Evolutionary conservation across 2,329 filamentous ascomycete genomes (phyloP), one percentile per base, ranked within the genome.

Genomic region (Alternaria hordeiaustralica): DNA sequence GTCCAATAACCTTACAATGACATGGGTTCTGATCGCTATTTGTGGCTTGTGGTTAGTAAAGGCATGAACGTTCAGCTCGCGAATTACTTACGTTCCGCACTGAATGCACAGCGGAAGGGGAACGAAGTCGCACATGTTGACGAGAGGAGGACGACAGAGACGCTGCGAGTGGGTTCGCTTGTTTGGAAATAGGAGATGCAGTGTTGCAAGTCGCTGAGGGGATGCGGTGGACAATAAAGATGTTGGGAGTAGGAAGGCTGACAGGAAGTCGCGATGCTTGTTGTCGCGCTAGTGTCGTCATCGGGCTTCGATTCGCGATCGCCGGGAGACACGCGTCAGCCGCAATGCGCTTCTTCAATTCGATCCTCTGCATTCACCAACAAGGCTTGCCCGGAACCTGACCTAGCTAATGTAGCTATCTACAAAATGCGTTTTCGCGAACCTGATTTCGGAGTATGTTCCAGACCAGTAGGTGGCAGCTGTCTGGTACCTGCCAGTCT

Each of bases 1-100:
- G 86, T 2, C 86, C 85, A 26, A 88, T 81, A 9, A 87, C 80
- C 72, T 87, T 88, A 71, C 85, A 87, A 65, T 83, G 84, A 60
- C 86, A 88, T 4, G 86, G 86, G 59, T 87, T 88, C 69, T 87
- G 84, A 63, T 87, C 81, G 9, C 85, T 87, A 49, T 41, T 41
- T 21, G 13, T 6, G 28, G 20, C 4, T 77, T 44, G 9, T 12
- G 21, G 23, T 75, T 44, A 76, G 65, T 21, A 57, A 60, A 49
- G 36, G 44, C 41, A 6, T 26, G 5, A 11, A 23, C 25, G 5
- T 41, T 21, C 5, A n/a, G 49, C 6, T 18, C 28, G 15, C 49
- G 51, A 45, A 33, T 41, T 64, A 49, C 73, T 18, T 72, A 80
- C 78, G 79, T 80, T 74, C 79, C 85, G 74, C 84, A 87, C 74